Evolutionary conservation across 2,329 filamentous ascomycete species (phyloP), one percentile per base, ranked within the genome.

Genomic region (Neonectria faginata): DNA sequence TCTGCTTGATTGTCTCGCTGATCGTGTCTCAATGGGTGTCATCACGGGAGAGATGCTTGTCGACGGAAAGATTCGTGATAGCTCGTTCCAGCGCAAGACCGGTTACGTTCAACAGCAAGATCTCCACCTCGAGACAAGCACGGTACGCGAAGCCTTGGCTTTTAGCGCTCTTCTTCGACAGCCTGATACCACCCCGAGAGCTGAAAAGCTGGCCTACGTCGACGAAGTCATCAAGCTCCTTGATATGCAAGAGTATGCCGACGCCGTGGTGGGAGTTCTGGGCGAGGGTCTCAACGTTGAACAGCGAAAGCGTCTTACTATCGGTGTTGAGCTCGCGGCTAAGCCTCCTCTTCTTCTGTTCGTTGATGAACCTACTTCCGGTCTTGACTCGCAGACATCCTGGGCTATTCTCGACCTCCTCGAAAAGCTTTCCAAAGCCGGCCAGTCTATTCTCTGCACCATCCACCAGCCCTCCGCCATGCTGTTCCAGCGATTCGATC

Each of bases 351-450:
- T 86, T 12, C 75, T 86, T 0, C 80, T 86, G 12, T 87, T 87
- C 67, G 75, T 87, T 6, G 85, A 87, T 36, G 85, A 87, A 67
- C 85, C 85, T 55, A 81, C 86, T 68, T 70, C 82, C 14, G 87
- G 87, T 64, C 82, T 89, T 12, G 87, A 89, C 72, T 81, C 79
- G 2, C 83, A 88, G 81, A 88, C 85, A 36, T 89, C 90, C 7
- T 92, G 90, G 82, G 90, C 91, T 73, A 92, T 92, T 62, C 86
- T 91, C 18, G 87, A 89, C 27, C 89, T 92, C 76, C 80, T 93
- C 10, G 86, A 88, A 59, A 92, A 92, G 69, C 82, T 91, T 1
- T 83, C 86, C 3, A 78, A 83, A 59, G 79, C 77, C 4, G 83
- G 83, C 5, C 84, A 86, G 67, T 82, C 84, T 10, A 79, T 86